Evolutionary conservation across 2,329 filamentous ascomycete genomes (phyloP).

Genomic region (Fonsecaea erecta): DNA sequence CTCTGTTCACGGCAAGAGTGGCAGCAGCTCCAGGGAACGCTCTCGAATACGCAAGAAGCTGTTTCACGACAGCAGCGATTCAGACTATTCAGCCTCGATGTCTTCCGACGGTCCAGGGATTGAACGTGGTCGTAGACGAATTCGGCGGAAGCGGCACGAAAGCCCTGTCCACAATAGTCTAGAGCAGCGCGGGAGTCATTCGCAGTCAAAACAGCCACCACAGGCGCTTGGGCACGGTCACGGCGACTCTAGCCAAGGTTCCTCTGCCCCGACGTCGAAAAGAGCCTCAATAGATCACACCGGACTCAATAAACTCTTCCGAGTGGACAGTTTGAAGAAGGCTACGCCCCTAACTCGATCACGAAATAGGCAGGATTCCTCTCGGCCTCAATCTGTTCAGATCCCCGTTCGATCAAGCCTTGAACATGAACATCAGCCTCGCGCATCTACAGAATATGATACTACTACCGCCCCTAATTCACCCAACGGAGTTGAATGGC

Average conservation of each 20-base stretch:
- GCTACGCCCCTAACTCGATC: constrained; percentile 24
- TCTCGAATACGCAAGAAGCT: constrained; percentile 26
- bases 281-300: constrained; percentile 32
- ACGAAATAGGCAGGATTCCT: constrained; percentile 22
- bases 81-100: constrained; percentile 29
- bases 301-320: constrained; percentile 26
- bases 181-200: constrained; percentile 3
- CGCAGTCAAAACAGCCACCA: constrained; percentile 12
- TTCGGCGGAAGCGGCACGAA: constrained; percentile 27
- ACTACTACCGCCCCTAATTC: constrained; percentile 50
- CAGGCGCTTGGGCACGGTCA: constrained; percentile 3
- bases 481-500: constrained; percentile 53
- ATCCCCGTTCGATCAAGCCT: constrained; percentile 24
- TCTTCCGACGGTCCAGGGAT: constrained; percentile 19
- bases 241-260: constrained; percentile 28
- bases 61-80: constrained; percentile 32
- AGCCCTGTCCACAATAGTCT: constrained; percentile 7
- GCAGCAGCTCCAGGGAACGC: constrained; percentile 28
- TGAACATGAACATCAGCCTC: constrained; percentile 31
- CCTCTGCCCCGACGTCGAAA: constrained; percentile 32
- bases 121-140: constrained; percentile 31
- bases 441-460: constrained; percentile 51
- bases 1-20: constrained; percentile 27
- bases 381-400: constrained; percentile 17
- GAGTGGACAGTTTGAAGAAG: constrained; percentile 24